A percentile compares a stretch with the other conserved stretches of the same genome.
phyloP scores from a whole-genome alignment of 2,329 filamentous ascomycete genomes.

The Trichoderma atroviride region DNA sequence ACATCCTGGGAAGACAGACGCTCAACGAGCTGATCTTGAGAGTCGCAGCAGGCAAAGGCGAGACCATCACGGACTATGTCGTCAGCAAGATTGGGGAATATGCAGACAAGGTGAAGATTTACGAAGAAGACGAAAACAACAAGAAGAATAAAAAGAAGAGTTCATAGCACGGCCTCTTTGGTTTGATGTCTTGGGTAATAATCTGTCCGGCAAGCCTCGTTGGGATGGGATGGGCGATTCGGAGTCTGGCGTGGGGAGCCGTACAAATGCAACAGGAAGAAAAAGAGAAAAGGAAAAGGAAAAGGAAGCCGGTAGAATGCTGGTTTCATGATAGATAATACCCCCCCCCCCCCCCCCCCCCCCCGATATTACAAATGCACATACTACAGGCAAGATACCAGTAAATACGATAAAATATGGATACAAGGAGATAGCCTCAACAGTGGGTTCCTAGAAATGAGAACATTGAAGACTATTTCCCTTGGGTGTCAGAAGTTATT shows the following conservation, averaged over 20 bases:
- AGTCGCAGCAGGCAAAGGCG: constrained; percentile 82
- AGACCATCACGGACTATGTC: constrained; percentile 75
- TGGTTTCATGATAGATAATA: constrained; percentile 10
- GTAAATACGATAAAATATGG: constrained; percentile 12
- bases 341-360: neutral
- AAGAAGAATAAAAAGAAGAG: neutral
- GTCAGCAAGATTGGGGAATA: constrained; percentile 83
- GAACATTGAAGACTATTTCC: neutral
- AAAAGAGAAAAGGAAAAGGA: neutral
- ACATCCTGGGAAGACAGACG: constrained; percentile 85
- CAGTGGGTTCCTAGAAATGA: neutral
- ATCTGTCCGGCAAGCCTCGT: neutral
- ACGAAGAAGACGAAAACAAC: constrained; percentile 51
- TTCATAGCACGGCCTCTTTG: constrained; percentile 1
- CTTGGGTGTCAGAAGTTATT: neutral
- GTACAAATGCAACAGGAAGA: constrained; percentile 5
- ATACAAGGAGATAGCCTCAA: neutral
- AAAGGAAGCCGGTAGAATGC: neutral
- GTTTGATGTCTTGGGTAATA: neutral
- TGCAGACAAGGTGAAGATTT: constrained; percentile 79
- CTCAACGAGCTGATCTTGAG: constrained; percentile 88
- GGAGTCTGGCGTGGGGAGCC: constrained; percentile 25
- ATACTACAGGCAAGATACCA: neutral
- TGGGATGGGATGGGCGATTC: constrained; percentile 18
- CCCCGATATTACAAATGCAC: constrained; percentile 4